Conservation (phyloP, 2,329 filamentous ascomycete genomes). For the Apiospora sp. region DNA sequence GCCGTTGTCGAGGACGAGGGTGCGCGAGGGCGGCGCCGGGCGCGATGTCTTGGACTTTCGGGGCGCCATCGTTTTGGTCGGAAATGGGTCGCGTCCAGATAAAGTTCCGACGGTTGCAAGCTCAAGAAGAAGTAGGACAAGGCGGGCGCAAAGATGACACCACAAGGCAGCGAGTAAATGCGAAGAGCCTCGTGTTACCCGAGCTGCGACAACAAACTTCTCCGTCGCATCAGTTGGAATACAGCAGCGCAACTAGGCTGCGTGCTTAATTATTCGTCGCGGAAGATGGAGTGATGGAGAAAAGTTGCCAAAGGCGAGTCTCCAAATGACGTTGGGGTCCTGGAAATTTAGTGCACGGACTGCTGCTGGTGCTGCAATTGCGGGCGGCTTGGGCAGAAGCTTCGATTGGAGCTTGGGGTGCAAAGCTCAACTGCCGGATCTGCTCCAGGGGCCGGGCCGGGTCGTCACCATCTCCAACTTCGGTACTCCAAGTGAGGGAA, state of each 20-base stretch:
- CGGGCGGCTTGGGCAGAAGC: not conserved
- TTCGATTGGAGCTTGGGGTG: not conserved
- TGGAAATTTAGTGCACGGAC: conserved; percentile 3
- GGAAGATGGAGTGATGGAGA: not conserved
- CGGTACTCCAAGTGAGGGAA: conserved; percentile 10
- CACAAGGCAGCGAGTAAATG: not conserved
- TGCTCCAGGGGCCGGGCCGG: conserved; percentile 4
- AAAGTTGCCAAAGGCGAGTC: not conserved
- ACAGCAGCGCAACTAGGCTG: not conserved
- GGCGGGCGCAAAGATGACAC: not conserved
- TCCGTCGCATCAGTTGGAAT: not conserved
- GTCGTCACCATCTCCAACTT: not conserved
- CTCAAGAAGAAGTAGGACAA: not conserved
- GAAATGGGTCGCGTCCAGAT: not conserved
- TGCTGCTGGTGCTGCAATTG: not conserved
- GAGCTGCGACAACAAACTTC: not conserved
- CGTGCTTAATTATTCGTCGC: not conserved
- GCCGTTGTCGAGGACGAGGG: conserved; percentile 93
- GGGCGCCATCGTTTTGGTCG: conserved; percentile 37
- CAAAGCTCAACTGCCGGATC: conserved; percentile 6
- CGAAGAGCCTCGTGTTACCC: not conserved
- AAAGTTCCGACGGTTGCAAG: not conserved
- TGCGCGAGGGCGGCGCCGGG: conserved; percentile 65
- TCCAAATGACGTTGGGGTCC: conserved; percentile 10
- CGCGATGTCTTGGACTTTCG: conserved; percentile 60